Percentiles rank a stretch among this genome's conserved stretches.
Evolutionary conservation across 257 asterid genomes (phyloP).

Genomic region (Cordia subcordata): DNA sequence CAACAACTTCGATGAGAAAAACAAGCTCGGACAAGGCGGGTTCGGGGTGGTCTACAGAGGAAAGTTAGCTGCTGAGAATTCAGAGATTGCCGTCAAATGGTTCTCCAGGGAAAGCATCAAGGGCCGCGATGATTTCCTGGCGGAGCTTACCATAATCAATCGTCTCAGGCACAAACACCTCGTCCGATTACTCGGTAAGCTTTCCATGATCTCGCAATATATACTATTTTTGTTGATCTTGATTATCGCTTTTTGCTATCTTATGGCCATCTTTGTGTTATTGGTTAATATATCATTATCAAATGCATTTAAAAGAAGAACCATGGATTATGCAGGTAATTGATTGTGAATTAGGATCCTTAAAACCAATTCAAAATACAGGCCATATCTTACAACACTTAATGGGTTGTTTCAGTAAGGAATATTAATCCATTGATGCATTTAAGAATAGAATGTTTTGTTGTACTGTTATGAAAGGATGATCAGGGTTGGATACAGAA

Average conservation of each 20-base stretch:
- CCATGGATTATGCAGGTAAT: no score
- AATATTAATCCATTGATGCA: no score
- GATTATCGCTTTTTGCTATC: neutral
- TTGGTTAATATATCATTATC: no score
- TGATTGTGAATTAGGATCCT: no score
- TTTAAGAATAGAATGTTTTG: no score
- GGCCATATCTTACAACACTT: no score
- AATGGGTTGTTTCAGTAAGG: no score
- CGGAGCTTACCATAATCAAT: slow-evolving; percentile 83
- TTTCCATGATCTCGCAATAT: neutral
- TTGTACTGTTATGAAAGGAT: no score
- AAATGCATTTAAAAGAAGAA: no score
- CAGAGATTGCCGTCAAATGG: slow-evolving; percentile 79
- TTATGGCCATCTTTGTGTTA: no score
- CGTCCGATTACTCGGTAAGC: slow-evolving; percentile 71
- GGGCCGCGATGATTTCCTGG: slow-evolving; percentile 83
- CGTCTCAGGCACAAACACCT: slow-evolving; percentile 89
- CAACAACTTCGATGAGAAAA: slow-evolving; percentile 50
- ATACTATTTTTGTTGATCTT: neutral
- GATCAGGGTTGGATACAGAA: neutral
- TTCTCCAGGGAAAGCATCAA: slow-evolving; percentile 69
- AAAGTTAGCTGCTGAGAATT: slow-evolving; percentile 39
- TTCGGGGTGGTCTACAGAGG: slow-evolving; percentile 81
- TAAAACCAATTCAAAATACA: no score
- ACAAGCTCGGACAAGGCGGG: slow-evolving; percentile 87